Base-by-base conservation (phyloP, 2,329 filamentous ascomycete species). In the Trichoderma lentiforme region DNA sequence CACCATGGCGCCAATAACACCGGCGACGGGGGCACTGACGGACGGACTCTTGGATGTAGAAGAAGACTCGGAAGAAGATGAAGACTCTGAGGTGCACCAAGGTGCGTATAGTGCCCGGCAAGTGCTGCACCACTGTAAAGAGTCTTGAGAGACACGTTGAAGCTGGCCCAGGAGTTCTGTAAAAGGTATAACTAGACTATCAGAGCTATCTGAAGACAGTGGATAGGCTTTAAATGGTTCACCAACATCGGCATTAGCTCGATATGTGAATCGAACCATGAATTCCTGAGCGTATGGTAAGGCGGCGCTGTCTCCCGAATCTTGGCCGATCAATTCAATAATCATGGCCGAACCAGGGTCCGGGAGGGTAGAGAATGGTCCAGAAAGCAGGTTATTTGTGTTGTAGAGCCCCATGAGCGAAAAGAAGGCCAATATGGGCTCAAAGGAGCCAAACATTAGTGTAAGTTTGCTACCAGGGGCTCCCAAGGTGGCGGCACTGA, bases 341-440 rank as follows among this genome's bases (percentile, higher is more conserved):
- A 88, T 84, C 86, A 97, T 91, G 53, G 89, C 87, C 1, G 90
- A 91, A 0, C 93, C 94, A 47, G 94, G 93, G 74, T 91, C 86
- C 0, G 92, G 90, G 15, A 89, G 72, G 2, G 72, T 74, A 4
- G 78, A 77, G 67, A 82, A 80, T 74, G 74, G 78, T 36, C 72
- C 77, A 60, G 78, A 83, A 4, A 86, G 84, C n/a, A 82, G 85
- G 77, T 90, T 89, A 66, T 89, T 79, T 0, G 79, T 77, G 63
- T 83, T 84, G 5, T 83, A 82, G 8, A 90, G 82, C 0, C 81
- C 80, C 0, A 85, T 79, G 3, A 90, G 80, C 1, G 83, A 80
- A 74, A 88, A 87, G 75, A 90, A 89, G 21, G 86, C 82, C 21
- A 90, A 72, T 72, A 90, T 83, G 2, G 88, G 86, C 73, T 88